Conservation (phyloP, 2,329 filamentous ascomycete species). For the Neodidymelliopsis sp. region DNA sequence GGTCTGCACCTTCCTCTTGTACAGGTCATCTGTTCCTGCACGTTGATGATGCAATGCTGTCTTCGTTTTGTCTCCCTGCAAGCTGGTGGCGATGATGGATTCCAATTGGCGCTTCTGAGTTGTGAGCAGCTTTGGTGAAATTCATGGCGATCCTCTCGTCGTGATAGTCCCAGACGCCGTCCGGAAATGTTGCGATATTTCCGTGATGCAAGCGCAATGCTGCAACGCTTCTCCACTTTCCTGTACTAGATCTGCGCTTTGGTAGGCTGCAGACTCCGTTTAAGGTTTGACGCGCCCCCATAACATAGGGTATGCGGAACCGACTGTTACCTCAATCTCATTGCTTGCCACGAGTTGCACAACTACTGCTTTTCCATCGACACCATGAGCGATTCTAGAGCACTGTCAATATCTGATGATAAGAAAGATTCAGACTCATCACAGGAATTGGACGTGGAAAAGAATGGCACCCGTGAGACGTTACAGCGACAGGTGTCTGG, state of each 20-base stretch:
- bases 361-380: not conserved
- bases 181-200: conserved; percentile 7
- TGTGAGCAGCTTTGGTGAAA: too few species aligned
- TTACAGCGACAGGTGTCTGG: conserved; percentile 34
- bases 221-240: conserved; percentile 11
- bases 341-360: not conserved
- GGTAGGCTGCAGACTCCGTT: conserved; percentile 1
- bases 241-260: conserved; percentile 2
- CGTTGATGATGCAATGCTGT: not conserved
- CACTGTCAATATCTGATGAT: not conserved
- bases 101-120: too few species aligned
- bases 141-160: too few species aligned
- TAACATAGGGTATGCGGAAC: not conserved
- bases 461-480: conserved; percentile 11
- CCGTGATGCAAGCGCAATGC: not conserved
- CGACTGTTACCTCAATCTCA: conserved; percentile 1
- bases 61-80: not conserved
- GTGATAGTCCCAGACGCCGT: too few species aligned
- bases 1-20: conserved; percentile 1
- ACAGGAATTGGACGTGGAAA: conserved; percentile 3
- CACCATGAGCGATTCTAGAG: conserved; percentile 3
- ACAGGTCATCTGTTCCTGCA: not conserved
- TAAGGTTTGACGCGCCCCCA: conserved; percentile 7
- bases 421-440: not conserved
- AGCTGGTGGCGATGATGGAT: too few species aligned